Evolutionary conservation across 306 rosid genomes (phyloP).

Genomic region (Neltuma alba): DNA sequence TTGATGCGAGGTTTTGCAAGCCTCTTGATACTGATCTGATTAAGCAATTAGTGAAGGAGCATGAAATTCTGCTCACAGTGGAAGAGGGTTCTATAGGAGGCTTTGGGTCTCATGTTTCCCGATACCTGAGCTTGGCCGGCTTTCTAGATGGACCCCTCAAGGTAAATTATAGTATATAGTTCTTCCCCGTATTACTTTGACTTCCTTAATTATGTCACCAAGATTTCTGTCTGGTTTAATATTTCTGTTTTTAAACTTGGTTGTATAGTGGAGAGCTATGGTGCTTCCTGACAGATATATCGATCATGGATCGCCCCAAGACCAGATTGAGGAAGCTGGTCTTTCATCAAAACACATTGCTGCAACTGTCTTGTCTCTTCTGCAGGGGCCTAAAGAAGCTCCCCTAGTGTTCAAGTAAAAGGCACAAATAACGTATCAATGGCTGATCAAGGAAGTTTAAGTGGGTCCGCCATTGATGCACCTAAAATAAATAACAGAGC

Average conservation of each 20-base stretch:
- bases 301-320: constrained; percentile 71
- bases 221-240: constrained; percentile 10
- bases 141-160: constrained; percentile 66
- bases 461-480: background rate
- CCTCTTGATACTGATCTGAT: constrained; percentile 74
- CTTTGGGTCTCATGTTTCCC: constrained; percentile 80
- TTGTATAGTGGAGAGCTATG: constrained; percentile 68
- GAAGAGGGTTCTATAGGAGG: constrained; percentile 92
- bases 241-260: constrained; percentile 16
- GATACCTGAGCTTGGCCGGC: constrained; percentile 60
- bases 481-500: background rate
- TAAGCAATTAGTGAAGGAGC: constrained; percentile 58
- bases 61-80: constrained; percentile 64
- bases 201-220: background rate
- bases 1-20: constrained; percentile 83
- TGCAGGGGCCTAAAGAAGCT: constrained; percentile 66
- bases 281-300: constrained; percentile 80
- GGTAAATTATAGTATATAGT: constrained; percentile 40
- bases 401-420: constrained; percentile 46
- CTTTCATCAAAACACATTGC: constrained; percentile 65
- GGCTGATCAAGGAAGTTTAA: background rate
- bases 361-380: constrained; percentile 59
- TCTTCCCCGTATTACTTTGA: constrained; percentile 1
- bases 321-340: constrained; percentile 70
- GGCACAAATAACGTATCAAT: background rate